Evolutionary conservation across 2,329 filamentous ascomycete species (phyloP), one percentile per base, ranked within the genome.

Genomic region (Proliferodiscus dingleyae): DNA sequence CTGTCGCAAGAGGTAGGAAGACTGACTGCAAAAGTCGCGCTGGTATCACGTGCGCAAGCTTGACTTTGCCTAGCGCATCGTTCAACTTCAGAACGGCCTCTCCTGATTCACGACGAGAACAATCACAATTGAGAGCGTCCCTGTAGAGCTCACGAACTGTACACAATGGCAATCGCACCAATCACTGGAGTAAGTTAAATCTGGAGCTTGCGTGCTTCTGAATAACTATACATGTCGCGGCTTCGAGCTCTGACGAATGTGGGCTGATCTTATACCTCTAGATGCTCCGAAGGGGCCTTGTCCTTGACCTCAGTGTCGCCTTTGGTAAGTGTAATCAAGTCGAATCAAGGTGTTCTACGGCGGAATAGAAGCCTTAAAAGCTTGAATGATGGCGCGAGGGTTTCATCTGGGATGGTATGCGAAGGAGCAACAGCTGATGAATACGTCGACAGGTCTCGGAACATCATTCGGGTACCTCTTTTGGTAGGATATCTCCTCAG

Each of bases 231-330:
- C 26, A 13, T 33, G 10, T 45, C 43, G 26, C 18, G 46, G 46
- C 44, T 24, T 45, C 42, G 36, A 48, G 46, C 43, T 52, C 16
- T 21, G 13, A 32, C 44, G 41, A 53, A 47, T 21, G 46, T 58
- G 49, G 29, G 53, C 61, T 64, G 54, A 64, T 51, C 55, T 55
- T 47, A 32, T 41, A 36, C 37, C 29, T 44, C 61, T 6, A 79
- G 75, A 78, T 78, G 74, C 74, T 79, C 69, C 73, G 74, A 60
- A 68, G 74, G 63, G 68, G 72, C 63, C 66, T 78, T 55, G 74
- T 80, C 60, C 71, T 80, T 62, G 75, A 80, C 62, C 68, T 80
- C 58, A 72, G 72, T 54, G 71, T 78, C 61, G 73, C 74, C 51
- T 67, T 75, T 61, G 75, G 75, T 78, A 66, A 58, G 74, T 60